A percentile compares a stretch with the other conserved stretches of the same genome.
Conservation (phyloP, 352 stramenopile genomes). For the Nothophytophthora sp. region DNA sequence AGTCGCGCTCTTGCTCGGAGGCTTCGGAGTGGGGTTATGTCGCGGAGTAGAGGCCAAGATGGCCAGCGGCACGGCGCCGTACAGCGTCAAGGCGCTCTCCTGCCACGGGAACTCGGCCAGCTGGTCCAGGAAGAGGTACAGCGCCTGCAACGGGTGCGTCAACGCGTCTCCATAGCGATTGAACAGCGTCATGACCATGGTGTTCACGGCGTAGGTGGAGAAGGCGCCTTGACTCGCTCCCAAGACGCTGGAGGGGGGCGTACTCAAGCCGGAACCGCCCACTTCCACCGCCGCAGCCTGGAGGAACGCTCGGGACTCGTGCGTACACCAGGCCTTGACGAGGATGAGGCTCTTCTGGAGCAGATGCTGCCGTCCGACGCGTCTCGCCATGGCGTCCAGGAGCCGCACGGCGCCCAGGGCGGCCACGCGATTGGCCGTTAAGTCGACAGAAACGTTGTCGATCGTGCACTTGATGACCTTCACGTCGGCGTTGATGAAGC, state of each 20-base stretch:
- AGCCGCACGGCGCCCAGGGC: slow-evolving; percentile 81
- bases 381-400: slow-evolving; percentile 81
- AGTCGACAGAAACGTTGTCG: slow-evolving; percentile 89
- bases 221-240: slow-evolving; percentile 77
- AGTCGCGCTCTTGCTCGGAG: slow-evolving; percentile 13
- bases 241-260: slow-evolving; percentile 56
- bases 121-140: slow-evolving; percentile 86
- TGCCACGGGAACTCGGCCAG: slow-evolving; percentile 89
- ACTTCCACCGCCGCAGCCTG: slow-evolving; percentile 25
- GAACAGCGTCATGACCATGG: slow-evolving; percentile 89
- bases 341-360: slow-evolving; percentile 89
- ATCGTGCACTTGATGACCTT: slow-evolving; percentile 91
- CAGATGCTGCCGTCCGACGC: slow-evolving; percentile 75
- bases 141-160: slow-evolving; percentile 75
- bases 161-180: slow-evolving; percentile 78
- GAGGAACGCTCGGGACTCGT: slow-evolving; percentile 76
- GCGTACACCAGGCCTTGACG: slow-evolving; percentile 90
- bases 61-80: slow-evolving; percentile 66
- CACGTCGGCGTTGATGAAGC: slow-evolving; percentile 89
- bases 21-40: slow-evolving; percentile 23
- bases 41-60: slow-evolving; percentile 46
- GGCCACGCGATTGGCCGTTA: slow-evolving; percentile 85
- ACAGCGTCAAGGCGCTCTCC: slow-evolving; percentile 75
- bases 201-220: slow-evolving; percentile 88
- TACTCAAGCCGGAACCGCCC: slow-evolving; percentile 13